Evolutionary conservation across 257 asterid species (phyloP), one percentile per base, ranked within the genome.

Genomic region (Nicotiana noctiflora): DNA sequence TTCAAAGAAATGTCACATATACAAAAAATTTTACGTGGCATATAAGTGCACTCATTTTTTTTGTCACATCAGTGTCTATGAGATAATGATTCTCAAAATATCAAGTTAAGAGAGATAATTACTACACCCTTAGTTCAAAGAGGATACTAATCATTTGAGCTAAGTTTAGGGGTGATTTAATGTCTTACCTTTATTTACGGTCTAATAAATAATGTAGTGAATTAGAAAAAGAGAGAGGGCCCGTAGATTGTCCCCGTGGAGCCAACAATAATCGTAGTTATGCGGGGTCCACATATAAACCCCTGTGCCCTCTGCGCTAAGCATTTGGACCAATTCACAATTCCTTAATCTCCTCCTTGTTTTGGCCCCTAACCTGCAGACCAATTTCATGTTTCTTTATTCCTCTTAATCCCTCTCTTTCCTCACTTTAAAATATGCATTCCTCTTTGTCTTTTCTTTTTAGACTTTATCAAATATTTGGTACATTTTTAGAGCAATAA

Each of bases 241-340:
- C 89, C 83, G 29, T 37, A 1, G 8, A 15, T 4, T 79, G 89
- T 81, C 85, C 76, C 87, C 90, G 67, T 75, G 56, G 75, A 82
- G 66, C 61, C 61, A 86, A 84, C 91, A 88, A 5, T 21, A 18
- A 79, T 74, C 15, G 75, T 25, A 25, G 55, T n/a, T n/a, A 6
- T n/a, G 84, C 81, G 86, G 92, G 91, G 81, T 18, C 78, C 89
- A 78, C 29, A 5, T 17, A 68, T 57, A 49, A 46, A 44, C 25
- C 32, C n/a, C 53, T 82, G 93, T 80, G 70, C 82, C 87, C 85
- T 77, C 27, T 53, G 76, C 11, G 40, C 62, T 75, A 14, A 34
- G 81, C 85, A 85, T 70, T 62, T 82, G 40, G 66, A 81, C 80
- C 82, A 67, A 80, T n/a, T n/a, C 32, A 70, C 11, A 40, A 72